These are phyloP conservation scores for Hyaloscypha finlandica DNA, from an alignment of 495 filamentous ascomycete genomes.

Conservation along the genomic window DNA sequence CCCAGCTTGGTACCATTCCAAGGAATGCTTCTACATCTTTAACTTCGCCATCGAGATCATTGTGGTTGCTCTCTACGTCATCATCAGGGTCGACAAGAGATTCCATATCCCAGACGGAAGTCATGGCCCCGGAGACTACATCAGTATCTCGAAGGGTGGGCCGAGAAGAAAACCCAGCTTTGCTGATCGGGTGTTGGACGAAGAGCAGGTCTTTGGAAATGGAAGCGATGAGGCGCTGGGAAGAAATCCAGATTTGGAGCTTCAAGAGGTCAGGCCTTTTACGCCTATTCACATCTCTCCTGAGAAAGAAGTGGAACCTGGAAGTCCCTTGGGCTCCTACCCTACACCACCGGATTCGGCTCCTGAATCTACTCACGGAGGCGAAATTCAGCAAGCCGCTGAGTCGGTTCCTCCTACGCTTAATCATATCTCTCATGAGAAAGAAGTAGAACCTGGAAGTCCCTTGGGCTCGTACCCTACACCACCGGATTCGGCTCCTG, in stretches of 20 bases:
- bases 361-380: no score
- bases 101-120: slow-evolving; percentile 66
- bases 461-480: neutral
- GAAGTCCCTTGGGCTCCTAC: neutral
- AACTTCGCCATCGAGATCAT: slow-evolving; percentile 72
- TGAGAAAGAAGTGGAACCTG: neutral
- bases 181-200: slow-evolving; percentile 9
- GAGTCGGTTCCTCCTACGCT: neutral
- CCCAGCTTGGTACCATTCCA: slow-evolving; percentile 68
- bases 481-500: neutral
- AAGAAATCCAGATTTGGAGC: neutral
- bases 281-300: neutral
- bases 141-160: neutral
- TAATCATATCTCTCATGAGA: neutral
- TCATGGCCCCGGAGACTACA: slow-evolving; percentile 30
- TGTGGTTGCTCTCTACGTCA: slow-evolving; percentile 63
- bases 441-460: neutral
- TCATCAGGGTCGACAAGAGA: slow-evolving; percentile 67
- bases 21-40: slow-evolving; percentile 78
- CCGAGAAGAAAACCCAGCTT: neutral
- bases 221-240: neutral
- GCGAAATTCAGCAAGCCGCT: no score
- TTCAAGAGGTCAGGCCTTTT: neutral
- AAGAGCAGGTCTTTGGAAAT: slow-evolving; percentile 20
- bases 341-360: neutral